phyloP scores from a whole-genome alignment of 2,329 filamentous ascomycete genomes.

The Cadophora gregata region DNA sequence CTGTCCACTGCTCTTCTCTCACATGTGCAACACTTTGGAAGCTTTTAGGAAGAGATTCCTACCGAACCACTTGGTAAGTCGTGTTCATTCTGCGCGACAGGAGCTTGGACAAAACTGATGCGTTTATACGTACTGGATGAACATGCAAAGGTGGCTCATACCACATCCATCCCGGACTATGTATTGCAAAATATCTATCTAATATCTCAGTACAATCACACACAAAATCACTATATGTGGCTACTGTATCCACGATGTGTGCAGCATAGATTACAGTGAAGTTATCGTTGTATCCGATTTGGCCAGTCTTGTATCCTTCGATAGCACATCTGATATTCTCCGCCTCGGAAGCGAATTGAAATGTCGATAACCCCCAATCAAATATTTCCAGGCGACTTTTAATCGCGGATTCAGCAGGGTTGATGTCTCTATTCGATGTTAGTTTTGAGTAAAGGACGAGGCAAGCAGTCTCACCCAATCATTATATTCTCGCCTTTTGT shows the following conservation, averaged over 20 bases:
- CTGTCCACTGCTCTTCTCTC: conserved; percentile 8
- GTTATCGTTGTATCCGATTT: conserved; percentile 48
- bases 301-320: conserved; percentile 48
- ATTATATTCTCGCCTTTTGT: conserved; percentile 44
- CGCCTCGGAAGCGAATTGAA: conserved; percentile 46
- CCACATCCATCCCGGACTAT: conserved; percentile 54
- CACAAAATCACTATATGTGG: conserved; percentile 48
- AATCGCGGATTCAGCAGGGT: conserved; percentile 40
- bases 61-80: neutral
- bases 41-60: conserved; percentile 17
- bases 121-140: conserved; percentile 1
- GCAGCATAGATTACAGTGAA: conserved; percentile 53
- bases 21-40: conserved; percentile 6
- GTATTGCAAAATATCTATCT: conserved; percentile 45
- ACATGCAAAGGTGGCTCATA: conserved; percentile 51
- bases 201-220: conserved; percentile 48
- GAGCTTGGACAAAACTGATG: neutral
- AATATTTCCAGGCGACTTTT: conserved; percentile 45
- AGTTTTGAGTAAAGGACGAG: conserved; percentile 21
- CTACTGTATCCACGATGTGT: conserved; percentile 49
- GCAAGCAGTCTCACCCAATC: conserved; percentile 33
- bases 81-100: neutral
- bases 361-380: conserved; percentile 42
- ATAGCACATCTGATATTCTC: conserved; percentile 52
- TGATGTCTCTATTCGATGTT: conserved; percentile 20